These are phyloP conservation scores for Aspergillus unguis DNA, from an alignment of 2,329 filamentous ascomycete species.

Conservation along the genomic window DNA sequence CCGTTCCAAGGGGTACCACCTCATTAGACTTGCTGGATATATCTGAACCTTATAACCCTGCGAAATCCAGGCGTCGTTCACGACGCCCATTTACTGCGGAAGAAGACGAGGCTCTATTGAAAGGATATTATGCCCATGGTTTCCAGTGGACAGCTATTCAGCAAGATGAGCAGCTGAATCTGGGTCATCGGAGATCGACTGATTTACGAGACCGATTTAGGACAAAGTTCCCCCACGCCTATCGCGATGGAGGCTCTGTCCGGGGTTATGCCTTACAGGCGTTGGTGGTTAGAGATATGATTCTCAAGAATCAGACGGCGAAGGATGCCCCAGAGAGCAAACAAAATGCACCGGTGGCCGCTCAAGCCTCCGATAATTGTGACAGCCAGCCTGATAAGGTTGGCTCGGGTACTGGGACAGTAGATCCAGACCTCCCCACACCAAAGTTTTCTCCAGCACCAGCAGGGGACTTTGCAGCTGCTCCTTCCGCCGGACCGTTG, in stretches of 20 bases:
- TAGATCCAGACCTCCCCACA: conserved; percentile 33
- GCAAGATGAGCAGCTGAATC: conserved; percentile 51
- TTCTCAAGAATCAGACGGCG: background rate
- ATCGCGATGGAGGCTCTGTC: conserved; percentile 46
- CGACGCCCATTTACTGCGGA: conserved; percentile 54
- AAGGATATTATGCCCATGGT: conserved; percentile 58
- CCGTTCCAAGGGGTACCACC: conserved; percentile 33
- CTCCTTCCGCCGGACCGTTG: conserved; percentile 21
- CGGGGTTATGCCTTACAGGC: conserved; percentile 29
- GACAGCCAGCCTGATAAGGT: conserved; percentile 18
- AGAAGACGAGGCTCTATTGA: conserved; percentile 58
- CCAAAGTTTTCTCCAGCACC: conserved; percentile 30
- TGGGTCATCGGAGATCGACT: conserved; percentile 53
- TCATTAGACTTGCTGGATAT: conserved; percentile 45
- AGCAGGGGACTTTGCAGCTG: conserved; percentile 21
- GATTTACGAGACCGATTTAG: conserved; percentile 62
- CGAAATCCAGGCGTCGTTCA: conserved; percentile 50
- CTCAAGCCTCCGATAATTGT: conserved; percentile 8
- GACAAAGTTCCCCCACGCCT: conserved; percentile 57
- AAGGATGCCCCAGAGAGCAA: conserved; percentile 13
- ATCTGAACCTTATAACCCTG: conserved; percentile 45
- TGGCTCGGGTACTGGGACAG: conserved; percentile 17
- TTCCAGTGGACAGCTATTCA: conserved; percentile 60
- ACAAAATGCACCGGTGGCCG: conserved; percentile 12
- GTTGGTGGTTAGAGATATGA: no score